These are phyloP conservation scores for Leccinum obscurum DNA, from an alignment of 768 basidiomycete species.

Conservation along the genomic window DNA sequence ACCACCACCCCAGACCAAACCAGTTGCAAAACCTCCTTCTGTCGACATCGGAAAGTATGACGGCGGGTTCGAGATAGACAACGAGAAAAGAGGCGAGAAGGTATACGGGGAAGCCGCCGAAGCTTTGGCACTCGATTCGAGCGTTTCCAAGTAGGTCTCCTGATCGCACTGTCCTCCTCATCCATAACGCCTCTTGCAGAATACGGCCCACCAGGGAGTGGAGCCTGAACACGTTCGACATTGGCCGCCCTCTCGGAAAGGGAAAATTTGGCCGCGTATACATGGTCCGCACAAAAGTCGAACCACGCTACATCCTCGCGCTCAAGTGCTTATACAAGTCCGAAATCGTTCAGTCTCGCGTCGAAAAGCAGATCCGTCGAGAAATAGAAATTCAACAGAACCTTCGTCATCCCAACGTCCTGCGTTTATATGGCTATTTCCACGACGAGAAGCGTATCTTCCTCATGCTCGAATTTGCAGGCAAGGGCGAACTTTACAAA, in stretches of 20 bases:
- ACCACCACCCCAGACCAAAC: slow-evolving; percentile 16
- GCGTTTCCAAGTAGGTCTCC: slow-evolving; percentile 58
- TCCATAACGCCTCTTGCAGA: slow-evolving; percentile 36
- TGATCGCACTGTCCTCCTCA: not conserved
- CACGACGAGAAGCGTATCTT: slow-evolving; percentile 98
- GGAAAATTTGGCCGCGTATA: slow-evolving; percentile 99
- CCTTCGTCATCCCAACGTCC: slow-evolving; percentile 90
- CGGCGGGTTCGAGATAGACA: slow-evolving; percentile 92
- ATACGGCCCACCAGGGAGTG: slow-evolving; percentile 79
- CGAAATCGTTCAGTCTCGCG: slow-evolving; percentile 86
- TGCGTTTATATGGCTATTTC: slow-evolving; percentile 96
- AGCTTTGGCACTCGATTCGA: slow-evolving; percentile 84
- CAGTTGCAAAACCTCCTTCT: slow-evolving; percentile 17
- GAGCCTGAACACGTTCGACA: slow-evolving; percentile 85
- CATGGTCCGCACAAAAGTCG: slow-evolving; percentile 91
- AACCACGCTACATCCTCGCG: slow-evolving; percentile 91
- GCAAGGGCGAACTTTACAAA: slow-evolving; percentile 95
- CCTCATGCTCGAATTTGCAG: slow-evolving; percentile 97
- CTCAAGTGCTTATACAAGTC: slow-evolving; percentile 97
- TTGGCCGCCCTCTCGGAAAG: slow-evolving; percentile 95
- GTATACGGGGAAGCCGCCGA: slow-evolving; percentile 78
- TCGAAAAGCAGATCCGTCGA: slow-evolving; percentile 95
- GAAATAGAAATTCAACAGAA: slow-evolving; percentile 99
- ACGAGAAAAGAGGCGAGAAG: slow-evolving; percentile 72
- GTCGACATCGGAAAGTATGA: slow-evolving; percentile 92